phyloP scores from a whole-genome alignment of 2,329 filamentous ascomycete species.

The Pseudohalonectria lignicola region DNA sequence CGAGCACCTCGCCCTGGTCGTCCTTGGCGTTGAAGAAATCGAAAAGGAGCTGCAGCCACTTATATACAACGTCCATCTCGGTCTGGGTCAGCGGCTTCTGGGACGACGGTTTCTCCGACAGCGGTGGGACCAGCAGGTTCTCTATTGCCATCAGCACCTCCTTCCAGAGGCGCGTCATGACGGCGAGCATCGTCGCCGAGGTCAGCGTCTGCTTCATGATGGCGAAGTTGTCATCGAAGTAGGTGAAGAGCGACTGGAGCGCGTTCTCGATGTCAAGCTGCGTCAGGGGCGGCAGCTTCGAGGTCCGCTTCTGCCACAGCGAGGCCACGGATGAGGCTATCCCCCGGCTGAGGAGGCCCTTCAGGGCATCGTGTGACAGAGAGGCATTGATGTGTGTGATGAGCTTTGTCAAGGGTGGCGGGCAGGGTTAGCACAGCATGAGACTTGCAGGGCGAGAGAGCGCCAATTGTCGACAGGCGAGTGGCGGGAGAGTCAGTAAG shows the following conservation, averaged over 20 bases:
- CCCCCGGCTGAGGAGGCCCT: conserved; percentile 59
- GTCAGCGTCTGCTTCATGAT: conserved; percentile 98
- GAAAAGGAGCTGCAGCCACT: conserved; percentile 84
- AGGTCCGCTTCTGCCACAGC: conserved; percentile 50
- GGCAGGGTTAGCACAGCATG: too few species aligned
- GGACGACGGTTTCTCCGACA: conserved; percentile 86
- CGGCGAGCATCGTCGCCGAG: conserved; percentile 91
- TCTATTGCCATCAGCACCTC: conserved; percentile 91
- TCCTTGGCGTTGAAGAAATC: conserved; percentile 93
- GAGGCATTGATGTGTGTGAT: conserved; percentile 87
- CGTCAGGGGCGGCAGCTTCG: conserved; percentile 46
- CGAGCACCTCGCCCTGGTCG: conserved; percentile 70
- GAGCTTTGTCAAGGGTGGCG: conserved; percentile 58
- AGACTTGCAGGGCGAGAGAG: conserved; percentile 8
- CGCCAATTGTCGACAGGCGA: too few species aligned
- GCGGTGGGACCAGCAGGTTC: conserved; percentile 75
- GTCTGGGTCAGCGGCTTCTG: conserved; percentile 76
- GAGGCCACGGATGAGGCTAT: conserved; percentile 63
- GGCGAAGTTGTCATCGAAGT: conserved; percentile 97
- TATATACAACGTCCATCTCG: conserved; percentile 89
- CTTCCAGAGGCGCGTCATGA: conserved; percentile 98
- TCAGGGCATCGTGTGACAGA: conserved; percentile 72
- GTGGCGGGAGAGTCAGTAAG: too few species aligned
- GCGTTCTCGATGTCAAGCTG: conserved; percentile 69
- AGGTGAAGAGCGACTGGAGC: conserved; percentile 74